A percentile compares a stretch with the other conserved stretches of the same genome.
These are phyloP conservation scores for Petasospora rhodanensis DNA, from an alignment of 1,139 yeast species.

Conservation along the genomic window DNA sequence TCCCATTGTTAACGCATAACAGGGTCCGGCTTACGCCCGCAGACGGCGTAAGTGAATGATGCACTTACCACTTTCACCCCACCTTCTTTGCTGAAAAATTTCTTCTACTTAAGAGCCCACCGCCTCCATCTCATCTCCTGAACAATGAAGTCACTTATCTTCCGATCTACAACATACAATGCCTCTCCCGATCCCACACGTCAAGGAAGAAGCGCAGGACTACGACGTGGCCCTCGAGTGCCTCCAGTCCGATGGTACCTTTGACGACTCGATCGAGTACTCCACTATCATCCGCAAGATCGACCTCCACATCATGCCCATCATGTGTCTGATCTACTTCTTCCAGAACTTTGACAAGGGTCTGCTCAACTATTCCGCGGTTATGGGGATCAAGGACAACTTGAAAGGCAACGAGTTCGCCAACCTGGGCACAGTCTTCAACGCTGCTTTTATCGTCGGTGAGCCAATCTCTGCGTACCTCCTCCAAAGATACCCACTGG, in stretches of 20 bases:
- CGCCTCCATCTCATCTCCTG: too few species aligned
- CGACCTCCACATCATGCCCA: conserved; percentile 27
- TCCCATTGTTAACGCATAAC: too few species aligned
- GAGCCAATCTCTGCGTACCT: conserved; percentile 28
- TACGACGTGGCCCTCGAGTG: conserved; percentile 5
- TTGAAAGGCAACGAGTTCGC: conserved; percentile 29
- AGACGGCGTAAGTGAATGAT: too few species aligned
- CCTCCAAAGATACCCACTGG: conserved; percentile 50
- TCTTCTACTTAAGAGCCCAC: too few species aligned
- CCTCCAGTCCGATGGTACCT: too few species aligned
- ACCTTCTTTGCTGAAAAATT: too few species aligned
- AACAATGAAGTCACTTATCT: too few species aligned
- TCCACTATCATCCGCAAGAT: conserved; percentile 14
- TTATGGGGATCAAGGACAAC: conserved; percentile 44
- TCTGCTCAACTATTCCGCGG: conserved; percentile 43
- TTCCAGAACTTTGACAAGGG: conserved; percentile 44
- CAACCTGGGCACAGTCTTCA: conserved; percentile 24
- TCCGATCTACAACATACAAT: too few species aligned
- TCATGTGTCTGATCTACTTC: conserved; percentile 39
- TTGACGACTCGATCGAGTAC: conserved; percentile 2
- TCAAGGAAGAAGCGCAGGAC: too few species aligned
- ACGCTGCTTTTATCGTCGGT: conserved; percentile 22
- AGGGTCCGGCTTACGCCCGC: too few species aligned
- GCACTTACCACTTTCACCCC: too few species aligned
- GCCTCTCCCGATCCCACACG: too few species aligned